A percentile compares a stretch with the other conserved stretches of the same genome.
These are phyloP conservation scores for Tylopilus orsonianus DNA, from an alignment of 1,284 basidiomycete species.

Conservation along the genomic window DNA sequence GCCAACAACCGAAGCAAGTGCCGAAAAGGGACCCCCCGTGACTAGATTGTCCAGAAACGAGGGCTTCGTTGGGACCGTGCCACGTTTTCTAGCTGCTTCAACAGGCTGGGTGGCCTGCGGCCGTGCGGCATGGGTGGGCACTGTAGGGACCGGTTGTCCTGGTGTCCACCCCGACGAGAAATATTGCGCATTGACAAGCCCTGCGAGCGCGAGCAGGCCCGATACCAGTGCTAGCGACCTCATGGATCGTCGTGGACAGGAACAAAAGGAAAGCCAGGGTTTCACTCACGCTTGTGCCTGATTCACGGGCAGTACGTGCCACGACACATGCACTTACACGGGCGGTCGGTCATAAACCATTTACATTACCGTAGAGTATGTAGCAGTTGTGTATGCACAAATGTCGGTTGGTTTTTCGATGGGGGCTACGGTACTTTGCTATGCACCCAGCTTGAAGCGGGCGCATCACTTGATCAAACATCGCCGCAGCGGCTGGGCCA, in stretches of 20 bases:
- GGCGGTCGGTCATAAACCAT: no score
- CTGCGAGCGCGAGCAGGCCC: conserved; percentile 37
- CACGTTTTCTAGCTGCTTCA: conserved; percentile 18
- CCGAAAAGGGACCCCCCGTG: conserved; percentile 44
- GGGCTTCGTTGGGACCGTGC: conserved; percentile 9
- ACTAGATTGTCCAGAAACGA: conserved; percentile 32
- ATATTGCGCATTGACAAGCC: conserved; percentile 58
- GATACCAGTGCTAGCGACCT: conserved; percentile 40
- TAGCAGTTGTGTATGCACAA: no score
- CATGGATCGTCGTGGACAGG: conserved; percentile 39
- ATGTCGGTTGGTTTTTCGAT: no score
- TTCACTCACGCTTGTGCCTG: conserved; percentile 4
- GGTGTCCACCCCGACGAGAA: conserved; percentile 78
- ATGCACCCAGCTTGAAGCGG: not conserved
- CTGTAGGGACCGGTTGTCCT: conserved; percentile 51
- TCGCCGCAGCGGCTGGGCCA: not conserved
- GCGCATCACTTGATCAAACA: conserved; percentile 3
- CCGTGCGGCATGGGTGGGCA: conserved; percentile 15
- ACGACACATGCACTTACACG: no score
- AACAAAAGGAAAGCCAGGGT: not conserved
- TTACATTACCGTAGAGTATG: no score
- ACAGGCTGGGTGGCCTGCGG: conserved; percentile 21
- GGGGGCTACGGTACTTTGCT: not conserved
- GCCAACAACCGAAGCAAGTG: conserved; percentile 55
- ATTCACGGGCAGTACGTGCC: not conserved